Base-by-base conservation (phyloP, 805 yeast genomes). In the Vanderwaltozyma yarrowii region DNA sequence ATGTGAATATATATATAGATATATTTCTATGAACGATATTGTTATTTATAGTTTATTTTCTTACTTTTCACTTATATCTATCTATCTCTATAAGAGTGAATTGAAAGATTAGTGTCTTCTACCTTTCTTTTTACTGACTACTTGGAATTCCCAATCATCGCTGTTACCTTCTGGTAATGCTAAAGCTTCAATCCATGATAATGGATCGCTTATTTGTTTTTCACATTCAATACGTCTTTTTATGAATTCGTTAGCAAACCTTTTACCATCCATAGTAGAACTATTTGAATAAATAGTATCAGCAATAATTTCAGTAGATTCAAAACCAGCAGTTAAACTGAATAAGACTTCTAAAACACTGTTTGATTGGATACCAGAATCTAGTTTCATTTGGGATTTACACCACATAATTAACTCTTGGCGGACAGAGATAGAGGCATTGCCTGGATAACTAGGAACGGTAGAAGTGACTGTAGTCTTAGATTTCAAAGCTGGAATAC, bases 231-330 rank as follows among this genome's bases (percentile, higher is more conserved):
- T 71, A 54, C 92, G 79, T 55, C 82, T 77, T 61, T 79, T 81
- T 55, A 80, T 68, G 58, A 92, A 92, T 54, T 92, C 98, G 40
- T 72, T 74, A 0, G 98, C 95, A 66, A 88, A 89, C 47, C 95
- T 71, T 56, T 95, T 78, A 18, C 97, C 97, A 58, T 92, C 96
- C 82, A 89, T 78, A 1, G 88, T 80, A 3, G 88, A 73, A 30
- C 94, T 81, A 43, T 86, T 82, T 19, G 92, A 78, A 64, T 86
- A 87, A 41, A 89, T 77, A 11, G 96, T 85, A 54, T 89, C 98
- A 2, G 95, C 80, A 54, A 89, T 87, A 56, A 89, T 83, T 57
- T 80, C 95, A 35, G 71, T 68, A 0, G 94, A 76, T 48, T 86
- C 95, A 6, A 69, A 50, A 29, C 78, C 74, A n/a, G 72, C 62